Base-by-base conservation (phyloP, 192 early-diverging fungal species). In the Backusella parvicylindrica region DNA sequence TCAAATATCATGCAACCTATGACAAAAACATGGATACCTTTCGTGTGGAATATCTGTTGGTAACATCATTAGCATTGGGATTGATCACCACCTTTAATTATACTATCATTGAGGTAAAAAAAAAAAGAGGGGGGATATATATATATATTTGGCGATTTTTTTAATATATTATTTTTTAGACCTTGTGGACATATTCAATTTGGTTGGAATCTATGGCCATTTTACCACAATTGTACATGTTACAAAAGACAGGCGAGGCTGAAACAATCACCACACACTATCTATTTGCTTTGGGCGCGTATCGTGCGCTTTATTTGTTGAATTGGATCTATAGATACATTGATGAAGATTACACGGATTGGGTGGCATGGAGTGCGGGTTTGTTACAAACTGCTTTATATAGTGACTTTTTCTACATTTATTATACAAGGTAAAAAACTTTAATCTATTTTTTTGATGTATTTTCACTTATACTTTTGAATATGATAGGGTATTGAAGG, bases 251-350 rank as follows among this genome's bases (percentile, higher is more conserved):
- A 3, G 96, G 97, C 36, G 97, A 99, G 81, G 97, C 97, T 13
- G 97, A 99, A 79, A 98, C 96, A 13, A 99, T 99, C 81, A 99
- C 97, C 16, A 95, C 96, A 11, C 98, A 99, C 81, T 99, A 99
- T 83, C 83, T 99, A 56, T 99, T 99, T 89, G 95, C 97, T 1
- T 79, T 99, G 64, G 98, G 98, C 9, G 94, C 90, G 8, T 97
- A 97, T 78, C 91, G 95, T 23, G 92, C 88, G 1, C 82, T 96
- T 68, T 97, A 97, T 81, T 77, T 97, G 28, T 76, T 87, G 28
- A 99, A 99, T 83, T 99, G 98, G 98, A 89, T 99, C 49, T 99
- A 95, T 76, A 90, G 96, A 65, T 97, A 92, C 82, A 26, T 35
- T 30, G 41, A 47, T 68, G 71, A 78, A n/a, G 63, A 9, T 12